phyloP scores from a whole-genome alignment of 1,284 basidiomycete genomes.

The Ceratobasidium sp. region DNA sequence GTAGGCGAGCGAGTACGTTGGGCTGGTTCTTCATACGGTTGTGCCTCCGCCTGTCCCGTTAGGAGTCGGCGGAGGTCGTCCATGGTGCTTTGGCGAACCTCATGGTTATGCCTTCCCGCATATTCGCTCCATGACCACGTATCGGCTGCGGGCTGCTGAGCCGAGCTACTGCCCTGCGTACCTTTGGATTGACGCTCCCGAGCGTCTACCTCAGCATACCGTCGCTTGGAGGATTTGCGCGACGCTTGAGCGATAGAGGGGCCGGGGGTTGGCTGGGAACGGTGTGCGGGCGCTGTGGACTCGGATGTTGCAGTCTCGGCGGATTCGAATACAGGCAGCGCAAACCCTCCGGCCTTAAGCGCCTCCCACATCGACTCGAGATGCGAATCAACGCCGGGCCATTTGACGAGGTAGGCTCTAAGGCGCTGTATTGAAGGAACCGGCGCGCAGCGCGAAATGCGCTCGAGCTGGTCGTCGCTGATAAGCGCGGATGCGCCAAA shows the following conservation, averaged over 20 bases:
- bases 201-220: neutral
- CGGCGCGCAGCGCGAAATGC: conserved; percentile 18
- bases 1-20: neutral
- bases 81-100: neutral
- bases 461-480: conserved; percentile 22
- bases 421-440: conserved; percentile 8
- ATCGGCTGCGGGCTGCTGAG: no score
- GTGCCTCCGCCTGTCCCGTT: neutral
- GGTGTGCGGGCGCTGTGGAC: neutral
- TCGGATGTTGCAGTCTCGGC: neutral
- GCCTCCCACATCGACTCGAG: conserved; percentile 26
- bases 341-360: conserved; percentile 1
- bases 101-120: neutral
- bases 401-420: conserved; percentile 15
- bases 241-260: neutral
- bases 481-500: conserved; percentile 16
- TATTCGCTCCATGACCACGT: neutral
- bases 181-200: neutral
- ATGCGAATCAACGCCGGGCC: neutral
- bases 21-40: neutral
- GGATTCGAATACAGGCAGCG: neutral
- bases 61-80: conserved; percentile 3
- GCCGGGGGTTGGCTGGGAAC: neutral
- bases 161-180: neutral
- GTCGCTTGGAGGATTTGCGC: neutral